phyloP scores from a whole-genome alignment of 768 basidiomycete genomes.

The Steccherinum ochraceum region DNA sequence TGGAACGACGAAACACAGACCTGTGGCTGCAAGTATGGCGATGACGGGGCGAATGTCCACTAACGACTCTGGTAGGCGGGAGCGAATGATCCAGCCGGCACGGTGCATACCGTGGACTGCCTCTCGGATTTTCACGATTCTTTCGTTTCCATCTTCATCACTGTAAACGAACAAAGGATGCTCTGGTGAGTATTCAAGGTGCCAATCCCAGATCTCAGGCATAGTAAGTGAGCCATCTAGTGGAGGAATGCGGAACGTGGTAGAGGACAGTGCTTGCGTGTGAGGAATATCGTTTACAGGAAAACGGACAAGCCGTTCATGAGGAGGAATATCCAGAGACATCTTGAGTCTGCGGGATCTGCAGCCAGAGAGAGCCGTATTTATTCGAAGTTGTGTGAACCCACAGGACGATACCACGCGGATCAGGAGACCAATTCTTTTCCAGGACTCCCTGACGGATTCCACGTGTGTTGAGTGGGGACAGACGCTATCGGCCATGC shows the following conservation, averaged over 20 bases:
- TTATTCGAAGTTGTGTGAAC: too few species aligned
- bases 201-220: conserved; percentile 29
- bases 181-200: conserved; percentile 20
- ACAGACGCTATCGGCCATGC: too few species aligned
- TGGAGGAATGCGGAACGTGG: conserved; percentile 26
- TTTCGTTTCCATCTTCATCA: conserved; percentile 8
- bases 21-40: conserved; percentile 7
- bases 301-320: not conserved
- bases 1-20: not conserved
- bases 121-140: conserved; percentile 11
- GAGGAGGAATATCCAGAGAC: too few species aligned
- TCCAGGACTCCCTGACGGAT: too few species aligned
- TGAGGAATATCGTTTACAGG: conserved; percentile 4
- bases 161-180: conserved; percentile 27
- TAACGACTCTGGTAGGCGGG: not conserved
- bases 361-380: too few species aligned
- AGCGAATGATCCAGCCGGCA: not conserved
- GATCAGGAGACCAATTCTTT: too few species aligned
- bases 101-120: conserved; percentile 6
- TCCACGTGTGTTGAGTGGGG: too few species aligned
- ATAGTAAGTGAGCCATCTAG: conserved; percentile 27
- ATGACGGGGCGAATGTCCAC: conserved; percentile 2
- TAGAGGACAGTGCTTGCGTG: conserved; percentile 17
- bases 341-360: too few species aligned
- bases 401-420: too few species aligned